Conservation (phyloP, 495 filamentous ascomycete genomes). For the Glutinoglossum americanum region DNA sequence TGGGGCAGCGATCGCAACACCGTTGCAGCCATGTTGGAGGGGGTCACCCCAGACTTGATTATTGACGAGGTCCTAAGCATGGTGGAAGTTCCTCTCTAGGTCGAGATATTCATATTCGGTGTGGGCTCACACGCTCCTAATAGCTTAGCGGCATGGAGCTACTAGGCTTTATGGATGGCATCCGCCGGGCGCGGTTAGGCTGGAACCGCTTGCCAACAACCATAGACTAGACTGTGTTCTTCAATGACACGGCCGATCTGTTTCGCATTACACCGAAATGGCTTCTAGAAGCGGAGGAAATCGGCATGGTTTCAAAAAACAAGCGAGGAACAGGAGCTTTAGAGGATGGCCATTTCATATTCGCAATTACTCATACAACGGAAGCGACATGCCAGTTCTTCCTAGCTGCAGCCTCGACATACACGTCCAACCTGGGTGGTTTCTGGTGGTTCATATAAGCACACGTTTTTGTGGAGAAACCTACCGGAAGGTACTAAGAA, state of each 20-base stretch:
- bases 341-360: not conserved
- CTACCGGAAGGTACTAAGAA: no score
- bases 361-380: no score
- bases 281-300: not conserved
- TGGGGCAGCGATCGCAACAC: slow-evolving; percentile 69
- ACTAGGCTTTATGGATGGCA: no score
- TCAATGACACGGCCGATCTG: not conserved
- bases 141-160: no score
- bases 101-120: not conserved
- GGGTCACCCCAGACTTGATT: slow-evolving; percentile 51
- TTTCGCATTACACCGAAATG: not conserved
- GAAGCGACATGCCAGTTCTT: not conserved
- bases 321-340: not conserved
- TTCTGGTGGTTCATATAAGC: no score
- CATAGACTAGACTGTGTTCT: not conserved
- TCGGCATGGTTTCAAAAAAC: not conserved
- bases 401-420: not conserved
- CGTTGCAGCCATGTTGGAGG: slow-evolving; percentile 40
- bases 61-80: slow-evolving; percentile 59
- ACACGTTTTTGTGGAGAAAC: no score
- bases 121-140: not conserved
- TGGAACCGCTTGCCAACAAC: no score
- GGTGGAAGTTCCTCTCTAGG: slow-evolving; percentile 48
- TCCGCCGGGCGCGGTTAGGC: no score
- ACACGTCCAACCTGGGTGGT: no score